Evolutionary conservation across 2,329 filamentous ascomycete species (phyloP).

Genomic region (Diaporthe sp.): DNA sequence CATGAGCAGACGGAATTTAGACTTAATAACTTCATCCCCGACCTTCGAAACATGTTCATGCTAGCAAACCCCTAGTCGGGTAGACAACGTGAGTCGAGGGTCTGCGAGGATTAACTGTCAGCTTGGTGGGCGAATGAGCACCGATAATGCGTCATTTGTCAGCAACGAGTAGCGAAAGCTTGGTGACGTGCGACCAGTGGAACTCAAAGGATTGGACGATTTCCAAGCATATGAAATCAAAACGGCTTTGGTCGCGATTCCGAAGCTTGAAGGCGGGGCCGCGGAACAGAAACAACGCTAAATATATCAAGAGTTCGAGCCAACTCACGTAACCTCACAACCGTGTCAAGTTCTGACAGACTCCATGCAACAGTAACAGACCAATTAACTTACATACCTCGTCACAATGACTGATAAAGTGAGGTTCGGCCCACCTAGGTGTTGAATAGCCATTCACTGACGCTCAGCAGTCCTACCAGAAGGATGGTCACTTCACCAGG

Average conservation of each 20-base stretch:
- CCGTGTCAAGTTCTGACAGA: neutral
- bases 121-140: neutral
- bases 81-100: neutral
- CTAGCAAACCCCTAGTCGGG: neutral
- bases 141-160: neutral
- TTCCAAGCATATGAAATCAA: conserved; percentile 20
- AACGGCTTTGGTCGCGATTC: neutral
- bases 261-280: neutral
- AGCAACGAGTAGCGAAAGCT: neutral
- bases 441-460: neutral
- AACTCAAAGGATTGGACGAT: conserved; percentile 2
- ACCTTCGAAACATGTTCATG: neutral
- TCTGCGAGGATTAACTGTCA: neutral
- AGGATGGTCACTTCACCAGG: conserved; percentile 66
- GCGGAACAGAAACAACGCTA: neutral
- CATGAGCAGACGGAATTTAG: neutral
- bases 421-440: neutral
- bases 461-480: conserved; percentile 41
- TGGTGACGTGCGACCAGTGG: neutral
- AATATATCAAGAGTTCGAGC: neutral
- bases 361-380: neutral
- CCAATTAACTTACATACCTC: neutral
- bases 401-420: conserved; percentile 8
- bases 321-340: neutral
- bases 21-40: neutral